Base-by-base conservation (phyloP, 208 protist species). In the Lotmaria passim region DNA sequence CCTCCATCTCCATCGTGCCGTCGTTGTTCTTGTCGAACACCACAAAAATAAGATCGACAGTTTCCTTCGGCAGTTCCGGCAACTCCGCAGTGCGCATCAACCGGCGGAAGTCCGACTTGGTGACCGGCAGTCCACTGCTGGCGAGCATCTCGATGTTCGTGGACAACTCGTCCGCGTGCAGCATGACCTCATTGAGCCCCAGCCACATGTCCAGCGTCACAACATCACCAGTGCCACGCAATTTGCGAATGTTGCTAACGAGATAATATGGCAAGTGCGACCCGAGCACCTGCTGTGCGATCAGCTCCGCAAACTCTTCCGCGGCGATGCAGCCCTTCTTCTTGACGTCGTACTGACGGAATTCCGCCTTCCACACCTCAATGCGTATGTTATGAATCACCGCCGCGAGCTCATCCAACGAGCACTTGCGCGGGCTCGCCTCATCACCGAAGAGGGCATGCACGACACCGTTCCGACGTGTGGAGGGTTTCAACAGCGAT, bases 21-120 rank as follows among this genome's bases (percentile, higher is more conserved):
- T 97, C 85, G 30, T 77, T 73, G 59, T 97, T 86, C 43, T 83
- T 83, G 72, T 97, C 93, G 75, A 97, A 97, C 10, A 97, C 60
- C 30, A 82, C 77, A 68, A 94, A 93, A 34, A 96, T 58, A 14
- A 96, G 65, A 46, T 81, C 75, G 19, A 85, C 39, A 0, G 78
- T 83, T 6, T 73, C 55, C 8, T 70, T 39, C 31, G 67, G 71
- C 28, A 93, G 67, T 19, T 76, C 50, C 15, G 68, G 63, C 65
- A 92, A 33, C 7, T 81, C 80, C 8, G 81, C 81, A 0, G 86
- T 80, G 41, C 70, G 75, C 59, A 95, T 60, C 11, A 85, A 85
- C 8, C 90, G 82, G 17, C 78, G 77, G 50, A 97, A 91, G 48
- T 82, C 81, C 0, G 28, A 33, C 56, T 81, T 82, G n/a, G 76